Percentiles rank a stretch among this genome's conserved stretches.
Evolutionary conservation across 352 stramenopile genomes (phyloP).

Genomic region (Pythium sp.): DNA sequence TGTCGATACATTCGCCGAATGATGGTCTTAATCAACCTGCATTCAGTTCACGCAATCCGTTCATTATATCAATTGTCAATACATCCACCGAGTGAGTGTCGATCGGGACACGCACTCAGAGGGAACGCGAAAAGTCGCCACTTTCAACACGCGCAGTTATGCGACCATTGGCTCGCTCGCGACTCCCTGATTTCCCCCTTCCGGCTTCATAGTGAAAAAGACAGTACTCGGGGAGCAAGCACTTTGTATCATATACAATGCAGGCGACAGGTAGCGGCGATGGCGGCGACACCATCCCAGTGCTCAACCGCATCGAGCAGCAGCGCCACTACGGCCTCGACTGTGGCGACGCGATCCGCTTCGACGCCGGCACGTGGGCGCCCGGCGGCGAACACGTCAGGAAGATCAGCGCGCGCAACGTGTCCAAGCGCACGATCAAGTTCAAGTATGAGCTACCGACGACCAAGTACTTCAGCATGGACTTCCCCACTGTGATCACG

Average conservation of each 20-base stretch:
- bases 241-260: not conserved
- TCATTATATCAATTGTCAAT: no score
- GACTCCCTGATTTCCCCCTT: no score
- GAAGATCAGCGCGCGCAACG: constrained; percentile 90
- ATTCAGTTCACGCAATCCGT: no score
- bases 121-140: no score
- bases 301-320: constrained; percentile 75
- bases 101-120: no score
- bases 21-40: no score
- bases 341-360: constrained; percentile 86
- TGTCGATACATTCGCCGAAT: no score
- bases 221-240: no score
- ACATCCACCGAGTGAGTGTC: no score
- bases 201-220: no score
- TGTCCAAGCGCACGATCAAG: constrained; percentile 81
- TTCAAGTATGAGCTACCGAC: constrained; percentile 92
- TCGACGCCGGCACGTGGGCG: constrained; percentile 84
- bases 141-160: no score
- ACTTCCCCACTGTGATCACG: constrained; percentile 87
- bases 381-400: constrained; percentile 91
- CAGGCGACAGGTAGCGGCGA: not conserved
- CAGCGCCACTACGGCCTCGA: constrained; percentile 71
- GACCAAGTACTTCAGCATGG: constrained; percentile 94
- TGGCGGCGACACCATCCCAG: constrained; percentile 22
- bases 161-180: no score